A percentile compares a stretch with the other conserved stretches of the same genome.
phyloP scores from a whole-genome alignment of 345 rosid species.

The Isatis tinctoria region DNA sequence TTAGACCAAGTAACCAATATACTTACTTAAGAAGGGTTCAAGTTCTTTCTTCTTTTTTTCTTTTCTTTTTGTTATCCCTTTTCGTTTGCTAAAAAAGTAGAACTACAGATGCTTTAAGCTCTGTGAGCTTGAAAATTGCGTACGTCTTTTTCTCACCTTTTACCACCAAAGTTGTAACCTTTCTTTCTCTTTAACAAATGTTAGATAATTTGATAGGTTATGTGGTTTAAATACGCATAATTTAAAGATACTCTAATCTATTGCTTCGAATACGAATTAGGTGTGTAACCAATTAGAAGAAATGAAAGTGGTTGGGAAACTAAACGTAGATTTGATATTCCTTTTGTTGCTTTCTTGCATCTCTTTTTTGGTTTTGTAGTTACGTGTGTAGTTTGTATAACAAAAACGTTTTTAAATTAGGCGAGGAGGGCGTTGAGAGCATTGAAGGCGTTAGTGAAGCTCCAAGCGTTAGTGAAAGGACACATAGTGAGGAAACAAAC shows the following conservation, averaged over 20 bases:
- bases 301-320: background rate
- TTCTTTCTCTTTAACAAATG: too few relatives aligned
- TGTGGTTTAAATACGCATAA: background rate
- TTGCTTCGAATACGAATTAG: background rate
- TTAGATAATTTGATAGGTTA: background rate
- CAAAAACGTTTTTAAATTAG: conserved; percentile 29
- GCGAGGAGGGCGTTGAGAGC: conserved; percentile 94
- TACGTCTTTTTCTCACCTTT: background rate
- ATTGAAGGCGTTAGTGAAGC: conserved; percentile 85
- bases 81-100: background rate
- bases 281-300: background rate
- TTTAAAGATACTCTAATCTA: background rate
- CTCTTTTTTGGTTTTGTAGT: background rate
- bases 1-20: background rate
- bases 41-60: background rate
- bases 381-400: background rate
- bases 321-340: background rate
- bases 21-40: background rate
- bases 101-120: background rate
- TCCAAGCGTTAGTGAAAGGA: conserved; percentile 93
- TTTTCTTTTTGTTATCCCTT: background rate
- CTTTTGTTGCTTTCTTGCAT: background rate
- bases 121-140: conserved; percentile 10
- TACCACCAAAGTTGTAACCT: background rate
- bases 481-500: conserved; percentile 88